Evolutionary conservation across 1,139 yeast species (phyloP), one percentile per base, ranked within the genome.

Genomic region (Kurtzmaniella quercitrusa): DNA sequence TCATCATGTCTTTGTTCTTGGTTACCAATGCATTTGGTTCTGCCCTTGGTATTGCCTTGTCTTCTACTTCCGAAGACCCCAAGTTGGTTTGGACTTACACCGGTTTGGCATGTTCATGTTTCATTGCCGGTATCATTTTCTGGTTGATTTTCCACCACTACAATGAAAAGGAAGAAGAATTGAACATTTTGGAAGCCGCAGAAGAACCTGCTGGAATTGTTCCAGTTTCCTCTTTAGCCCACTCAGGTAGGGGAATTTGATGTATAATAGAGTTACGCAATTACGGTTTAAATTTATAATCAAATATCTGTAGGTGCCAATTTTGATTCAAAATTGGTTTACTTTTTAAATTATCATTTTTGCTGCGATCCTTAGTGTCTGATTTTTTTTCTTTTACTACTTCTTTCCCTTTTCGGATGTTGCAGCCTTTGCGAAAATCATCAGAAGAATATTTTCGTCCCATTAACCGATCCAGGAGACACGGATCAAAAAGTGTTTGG

Each of bases 1-100:
- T 82, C 59, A 76, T 82, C 55, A 82, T 80, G 78, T 71, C 85
- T 8, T 54, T 82, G 40, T 82, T 76, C 64, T 67, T 82, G 58
- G 61, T 82, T 42, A 80, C 83, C 36, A 78, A 73, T 51, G 88
- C 88, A 14, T 50, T 78, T 47, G 91, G 91, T 53, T 72, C 88
- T 22, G 87, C 88, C 28, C 57, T 84, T 39, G 89, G 88, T 57
- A 81, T 82, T 61, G 88, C 88, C 7, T 66, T 84, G 47, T 78
- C 87, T 15, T 74, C 88, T 17, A 77, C 81, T 16, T 71, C 87
- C 16, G 74, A 64, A 45, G 79, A 84, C 61, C 91, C 91, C 40
- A 79, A 83, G 65, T 74, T 80, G 54, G 77, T 77, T 38, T 82
- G 87, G 86, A 70, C 76, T 54, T 84, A 78, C 63, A 67, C 79